A percentile compares a stretch with the other conserved stretches of the same genome.
Evolutionary conservation across 163 green algal genomes (phyloP).

Genomic region (Scenedesmus sp.): DNA sequence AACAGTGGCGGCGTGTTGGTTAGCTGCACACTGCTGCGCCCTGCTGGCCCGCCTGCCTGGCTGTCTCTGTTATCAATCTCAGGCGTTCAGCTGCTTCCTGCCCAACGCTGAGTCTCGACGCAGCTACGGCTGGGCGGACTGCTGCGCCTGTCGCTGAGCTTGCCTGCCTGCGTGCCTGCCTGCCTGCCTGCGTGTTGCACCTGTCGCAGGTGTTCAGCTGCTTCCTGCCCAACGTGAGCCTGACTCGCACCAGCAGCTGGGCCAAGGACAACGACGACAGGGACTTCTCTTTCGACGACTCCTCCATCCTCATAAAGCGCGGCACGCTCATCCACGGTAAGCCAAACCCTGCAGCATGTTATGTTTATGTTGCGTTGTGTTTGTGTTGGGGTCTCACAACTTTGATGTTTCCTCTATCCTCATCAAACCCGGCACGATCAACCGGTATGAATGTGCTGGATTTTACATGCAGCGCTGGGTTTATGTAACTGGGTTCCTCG

Average conservation of each 20-base stretch:
- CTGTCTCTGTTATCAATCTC: conserved; percentile 22
- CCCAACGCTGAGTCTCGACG: conserved; percentile 61
- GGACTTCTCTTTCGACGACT: conserved; percentile 91
- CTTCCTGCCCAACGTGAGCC: conserved; percentile 93
- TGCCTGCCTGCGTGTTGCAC: conserved; percentile 25
- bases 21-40: neutral
- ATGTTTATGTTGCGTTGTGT: neutral
- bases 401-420: neutral
- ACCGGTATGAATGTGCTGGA: too few relatives aligned
- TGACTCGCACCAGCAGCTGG: conserved; percentile 88
- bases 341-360: neutral
- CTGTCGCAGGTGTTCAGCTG: conserved; percentile 84
- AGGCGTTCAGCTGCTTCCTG: conserved; percentile 93
- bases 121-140: neutral
- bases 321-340: conserved; percentile 40
- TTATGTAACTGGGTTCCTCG: neutral
- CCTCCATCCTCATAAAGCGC: conserved; percentile 53
- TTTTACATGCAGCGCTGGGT: too few relatives aligned
- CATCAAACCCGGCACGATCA: too few relatives aligned
- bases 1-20: too few relatives aligned
- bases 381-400: neutral
- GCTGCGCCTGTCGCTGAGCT: neutral
- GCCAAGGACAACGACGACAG: conserved; percentile 88
- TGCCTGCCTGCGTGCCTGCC: neutral
- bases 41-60: neutral